Evolutionary conservation across 805 yeast species (phyloP), one percentile per base, ranked within the genome.

Genomic region (Diddensiella transvaalensis): DNA sequence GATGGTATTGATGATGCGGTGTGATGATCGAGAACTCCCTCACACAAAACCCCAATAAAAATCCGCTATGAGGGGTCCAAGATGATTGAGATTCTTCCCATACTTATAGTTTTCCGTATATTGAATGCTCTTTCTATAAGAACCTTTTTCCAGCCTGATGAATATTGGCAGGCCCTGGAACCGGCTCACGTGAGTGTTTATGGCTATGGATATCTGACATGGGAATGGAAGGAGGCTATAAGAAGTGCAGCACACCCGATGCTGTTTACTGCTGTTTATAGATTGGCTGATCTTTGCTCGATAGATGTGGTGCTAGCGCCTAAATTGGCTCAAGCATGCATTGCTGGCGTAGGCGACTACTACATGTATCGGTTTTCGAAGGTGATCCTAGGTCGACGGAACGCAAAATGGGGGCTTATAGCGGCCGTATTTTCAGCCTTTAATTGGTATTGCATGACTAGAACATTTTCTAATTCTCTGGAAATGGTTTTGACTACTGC

Each of bases 131-230:
- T 85, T 21, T 63, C 81, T 1, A 77, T 79, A 3, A 62, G 62
- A 47, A 88, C 98, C 0, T 93, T 80, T 62, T 93, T 93, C 68
- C 99, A 93, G 64, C 91, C 99, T 0, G 99, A 93, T 65, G 99
- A 93, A 66, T 93, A 75, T 67, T 93, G 83, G 81, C 99, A 93
- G 66, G 74, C 90, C 0, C 68, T 93, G 44, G 99, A 93, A 60
- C 96, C 96, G 0, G 99, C 98, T 0, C 96, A 89, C 64, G 49
- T 60, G 3, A 68, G 74, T 32, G 83, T 84, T 0, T 88, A 74
- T 63, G 90, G 93, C 1, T 83, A 82, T 53, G 99, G 99, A 0
- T 78, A 79, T 57, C 62, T 80, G 32, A 88, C 98, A 0, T 93
- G 99, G 99, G 99, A 93, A 66, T 93, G 99, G 99, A 63, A 68